Base-by-base conservation (phyloP, 1,284 basidiomycete species). In the Agroathelia rolfsii region DNA sequence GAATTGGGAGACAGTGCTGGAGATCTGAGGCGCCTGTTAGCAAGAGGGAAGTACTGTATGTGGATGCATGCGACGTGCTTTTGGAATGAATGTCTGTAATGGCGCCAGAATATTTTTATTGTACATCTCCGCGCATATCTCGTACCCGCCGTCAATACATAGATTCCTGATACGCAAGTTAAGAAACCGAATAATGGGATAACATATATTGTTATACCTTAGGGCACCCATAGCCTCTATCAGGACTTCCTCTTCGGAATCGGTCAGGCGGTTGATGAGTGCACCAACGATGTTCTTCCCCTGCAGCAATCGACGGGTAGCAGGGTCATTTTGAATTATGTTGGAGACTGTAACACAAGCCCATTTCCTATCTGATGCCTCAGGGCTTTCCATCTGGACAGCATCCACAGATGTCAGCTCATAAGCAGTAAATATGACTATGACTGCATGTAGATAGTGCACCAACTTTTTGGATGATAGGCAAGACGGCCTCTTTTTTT, bases 71-170 rank as follows among this genome's bases (percentile, higher is more conserved):
- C 18, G 7, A 40, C 51, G 17, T 40, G 83, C 85, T 61, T 85
- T 88, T 6, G 80, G 76, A 16, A 87, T 64, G 45, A 84, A 83
- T 1, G 67, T 66, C 46, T 65, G 74, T 36, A 89, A 55, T 0
- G 84, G 85, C 2, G 76, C 66, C 35, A 94, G 64, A 34, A 95
- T 77, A 43, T 84, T 84, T 62, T 95, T 95, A 59, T 96, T 95
- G 59, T 82, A 93, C 87, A 96, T 94, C 56, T 95, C 88, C 3
- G 82, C 85, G 47, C 89, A 92, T 25, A 94, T 84, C 48, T 94
- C 88, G 48, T 84, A 84, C 25, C 90, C 90, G 14, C 87, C 90
- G 50, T 95, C 90, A 48, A 96, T 83, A 46, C 88, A 92, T 15
- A 95, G 59, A 59, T 95, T 96, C 43, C 90, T 92, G 46, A 15